Evolutionary conservation across 1,139 yeast genomes (phyloP).

Genomic region (Lizanozyma gosingica): DNA sequence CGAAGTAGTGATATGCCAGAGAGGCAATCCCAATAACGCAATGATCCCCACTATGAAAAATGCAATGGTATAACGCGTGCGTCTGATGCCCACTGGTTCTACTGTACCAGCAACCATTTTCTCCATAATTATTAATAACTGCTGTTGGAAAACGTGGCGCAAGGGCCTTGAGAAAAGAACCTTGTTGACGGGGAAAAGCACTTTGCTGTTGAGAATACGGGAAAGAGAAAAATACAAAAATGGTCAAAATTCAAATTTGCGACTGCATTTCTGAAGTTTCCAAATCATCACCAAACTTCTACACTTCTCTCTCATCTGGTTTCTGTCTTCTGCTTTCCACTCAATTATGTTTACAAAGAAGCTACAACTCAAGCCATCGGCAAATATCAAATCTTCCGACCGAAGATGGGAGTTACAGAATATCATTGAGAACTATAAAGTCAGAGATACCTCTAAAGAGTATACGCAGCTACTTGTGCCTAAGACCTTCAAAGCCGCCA

Average conservation of each 20-base stretch:
- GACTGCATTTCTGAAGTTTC: too few species aligned
- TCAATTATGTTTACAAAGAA: background rate
- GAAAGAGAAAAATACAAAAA: too few species aligned
- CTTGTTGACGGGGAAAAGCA: too few species aligned
- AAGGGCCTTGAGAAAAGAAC: too few species aligned
- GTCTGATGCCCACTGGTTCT: background rate
- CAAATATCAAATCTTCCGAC: conserved; percentile 79
- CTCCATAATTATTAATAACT: too few species aligned
- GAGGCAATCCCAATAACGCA: conserved; percentile 55
- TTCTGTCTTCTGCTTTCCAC: too few species aligned
- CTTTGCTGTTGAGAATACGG: too few species aligned
- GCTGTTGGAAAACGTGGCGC: too few species aligned
- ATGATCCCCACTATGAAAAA: conserved; percentile 27
- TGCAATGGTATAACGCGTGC: background rate
- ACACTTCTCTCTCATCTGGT: too few species aligned
- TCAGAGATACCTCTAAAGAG: conserved; percentile 37
- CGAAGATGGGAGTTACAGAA: conserved; percentile 49
- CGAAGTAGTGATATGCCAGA: conserved; percentile 64
- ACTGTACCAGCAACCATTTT: background rate
- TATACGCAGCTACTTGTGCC: conserved; percentile 48
- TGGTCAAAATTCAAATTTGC: too few species aligned
- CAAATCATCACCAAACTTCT: too few species aligned
- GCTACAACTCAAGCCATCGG: conserved; percentile 52
- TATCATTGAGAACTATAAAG: conserved; percentile 35
- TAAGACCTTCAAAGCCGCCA: conserved; percentile 51